These are phyloP conservation scores for Cyclocybe cylindracea DNA, from an alignment of 768 basidiomycete species.

Conservation along the genomic window DNA sequence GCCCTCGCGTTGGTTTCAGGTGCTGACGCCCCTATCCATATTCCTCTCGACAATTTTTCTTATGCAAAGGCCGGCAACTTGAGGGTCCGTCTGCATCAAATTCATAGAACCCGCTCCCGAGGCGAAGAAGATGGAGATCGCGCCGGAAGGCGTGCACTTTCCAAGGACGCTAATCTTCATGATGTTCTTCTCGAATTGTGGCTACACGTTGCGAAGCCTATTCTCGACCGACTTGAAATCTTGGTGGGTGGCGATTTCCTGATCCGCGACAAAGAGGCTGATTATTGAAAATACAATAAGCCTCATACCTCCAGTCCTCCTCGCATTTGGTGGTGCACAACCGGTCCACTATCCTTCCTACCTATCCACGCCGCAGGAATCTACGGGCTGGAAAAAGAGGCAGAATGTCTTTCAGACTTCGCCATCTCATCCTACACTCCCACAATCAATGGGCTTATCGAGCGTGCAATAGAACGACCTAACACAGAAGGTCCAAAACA, in stretches of 20 bases:
- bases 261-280: no score
- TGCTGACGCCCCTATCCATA: neutral
- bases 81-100: neutral
- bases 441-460: conserved; percentile 6
- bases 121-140: neutral
- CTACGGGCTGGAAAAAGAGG: conserved; percentile 5
- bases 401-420: conserved; percentile 8
- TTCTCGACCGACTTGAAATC: conserved; percentile 6
- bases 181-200: conserved; percentile 9
- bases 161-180: neutral
- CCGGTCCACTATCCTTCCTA: conserved; percentile 26
- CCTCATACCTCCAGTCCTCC: neutral
- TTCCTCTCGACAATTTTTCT: conserved; percentile 14
- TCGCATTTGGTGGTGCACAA: conserved; percentile 33
- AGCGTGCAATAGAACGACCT: neutral
- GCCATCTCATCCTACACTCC: conserved; percentile 20
- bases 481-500: neutral
- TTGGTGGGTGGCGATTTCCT: neutral
- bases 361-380: conserved; percentile 35
- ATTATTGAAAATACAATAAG: neutral
- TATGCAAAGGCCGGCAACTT: conserved; percentile 3
- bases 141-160: neutral
- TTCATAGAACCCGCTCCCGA: neutral
- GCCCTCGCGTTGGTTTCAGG: conserved; percentile 14
- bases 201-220: conserved; percentile 11